Percentiles rank a stretch among this genome's conserved stretches.
Conservation (phyloP, 2,329 filamentous ascomycete species). For the Esteya vermicola region DNA sequence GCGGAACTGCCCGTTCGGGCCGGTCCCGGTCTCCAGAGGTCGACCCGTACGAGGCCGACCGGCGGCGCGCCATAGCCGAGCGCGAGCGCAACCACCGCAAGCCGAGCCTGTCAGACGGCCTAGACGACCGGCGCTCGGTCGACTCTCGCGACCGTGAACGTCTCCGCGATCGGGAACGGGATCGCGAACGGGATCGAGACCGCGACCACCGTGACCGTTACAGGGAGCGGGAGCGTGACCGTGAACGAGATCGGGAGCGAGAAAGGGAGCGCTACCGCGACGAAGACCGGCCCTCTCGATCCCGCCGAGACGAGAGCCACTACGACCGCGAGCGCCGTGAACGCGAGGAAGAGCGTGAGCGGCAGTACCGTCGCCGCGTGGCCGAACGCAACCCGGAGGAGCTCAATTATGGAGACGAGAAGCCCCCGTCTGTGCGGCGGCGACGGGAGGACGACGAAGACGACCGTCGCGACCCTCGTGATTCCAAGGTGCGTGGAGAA, state of each 20-base stretch:
- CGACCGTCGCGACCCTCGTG: slow-evolving; percentile 49
- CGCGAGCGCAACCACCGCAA: slow-evolving; percentile 90
- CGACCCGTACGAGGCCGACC: slow-evolving; percentile 90
- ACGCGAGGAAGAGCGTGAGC: slow-evolving; percentile 80
- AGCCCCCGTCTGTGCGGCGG: slow-evolving; percentile 48
- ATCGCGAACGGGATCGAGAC: slow-evolving; percentile 50
- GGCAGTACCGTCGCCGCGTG: slow-evolving; percentile 65
- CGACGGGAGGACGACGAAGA: slow-evolving; percentile 63
- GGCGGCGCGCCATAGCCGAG: slow-evolving; percentile 83
- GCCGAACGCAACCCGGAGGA: slow-evolving; percentile 63
- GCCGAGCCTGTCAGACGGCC: slow-evolving; percentile 51
- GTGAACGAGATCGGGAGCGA: slow-evolving; percentile 19
- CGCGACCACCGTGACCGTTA: slow-evolving; percentile 19
- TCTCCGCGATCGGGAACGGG: slow-evolving; percentile 56
- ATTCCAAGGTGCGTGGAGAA: slow-evolving; percentile 53
- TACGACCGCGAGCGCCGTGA: slow-evolving; percentile 82
- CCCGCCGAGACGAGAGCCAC: slow-evolving; percentile 48
- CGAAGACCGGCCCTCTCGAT: slow-evolving; percentile 35
- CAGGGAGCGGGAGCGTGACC: slow-evolving; percentile 18
- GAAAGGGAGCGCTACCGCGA: slow-evolving; percentile 25
- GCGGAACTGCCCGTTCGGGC: slow-evolving; percentile 33
- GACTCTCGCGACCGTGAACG: slow-evolving; percentile 24
- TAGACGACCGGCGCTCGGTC: slow-evolving; percentile 35
- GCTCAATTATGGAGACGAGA: slow-evolving; percentile 76
- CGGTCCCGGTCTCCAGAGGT: slow-evolving; percentile 75